Conservation (phyloP, 192 early-diverging fungal species). For the Entophlyctis luteolus region DNA sequence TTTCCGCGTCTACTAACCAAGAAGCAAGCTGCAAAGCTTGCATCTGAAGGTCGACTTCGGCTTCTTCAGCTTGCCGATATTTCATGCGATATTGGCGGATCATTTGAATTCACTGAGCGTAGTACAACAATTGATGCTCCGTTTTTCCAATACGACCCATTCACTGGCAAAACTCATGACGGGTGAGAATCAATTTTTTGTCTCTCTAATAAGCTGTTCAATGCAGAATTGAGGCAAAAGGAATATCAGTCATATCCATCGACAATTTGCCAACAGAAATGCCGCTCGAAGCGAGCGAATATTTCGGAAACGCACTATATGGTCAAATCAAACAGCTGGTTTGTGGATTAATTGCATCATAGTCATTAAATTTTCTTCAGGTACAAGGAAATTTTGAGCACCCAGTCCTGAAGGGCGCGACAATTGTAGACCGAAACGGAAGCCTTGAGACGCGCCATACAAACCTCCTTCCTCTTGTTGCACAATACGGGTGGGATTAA, state of each 20-base stretch:
- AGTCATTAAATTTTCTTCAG: constrained; percentile 31
- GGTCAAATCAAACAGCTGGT: constrained; percentile 30
- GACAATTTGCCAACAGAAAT: constrained; percentile 96
- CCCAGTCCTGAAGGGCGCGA: constrained; percentile 70
- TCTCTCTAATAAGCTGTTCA: background rate
- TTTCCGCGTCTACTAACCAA: constrained; percentile 89
- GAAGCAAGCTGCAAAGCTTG: constrained; percentile 70
- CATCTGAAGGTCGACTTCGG: constrained; percentile 60
- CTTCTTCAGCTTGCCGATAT: constrained; percentile 89
- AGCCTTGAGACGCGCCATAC: constrained; percentile 54
- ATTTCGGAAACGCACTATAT: constrained; percentile 82
- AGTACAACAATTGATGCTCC: constrained; percentile 85
- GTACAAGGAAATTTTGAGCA: constrained; percentile 56
- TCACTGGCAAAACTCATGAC: constrained; percentile 63
- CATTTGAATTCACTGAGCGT: constrained; percentile 91
- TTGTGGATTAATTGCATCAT: background rate
- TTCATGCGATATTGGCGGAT: constrained; percentile 89
- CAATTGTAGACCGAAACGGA: constrained; percentile 69
- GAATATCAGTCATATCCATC: constrained; percentile 95
- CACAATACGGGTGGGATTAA: constrained; percentile 23
- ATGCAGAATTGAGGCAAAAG: constrained; percentile 64
- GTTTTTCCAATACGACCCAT: constrained; percentile 88
- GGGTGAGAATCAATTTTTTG: constrained; percentile 41
- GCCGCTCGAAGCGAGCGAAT: constrained; percentile 88
- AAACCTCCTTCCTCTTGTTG: constrained; percentile 43